Evolutionary conservation across 2,329 filamentous ascomycete species (phyloP), one percentile per base, ranked within the genome.

Genomic region (Arachnopeziza araneosa): DNA sequence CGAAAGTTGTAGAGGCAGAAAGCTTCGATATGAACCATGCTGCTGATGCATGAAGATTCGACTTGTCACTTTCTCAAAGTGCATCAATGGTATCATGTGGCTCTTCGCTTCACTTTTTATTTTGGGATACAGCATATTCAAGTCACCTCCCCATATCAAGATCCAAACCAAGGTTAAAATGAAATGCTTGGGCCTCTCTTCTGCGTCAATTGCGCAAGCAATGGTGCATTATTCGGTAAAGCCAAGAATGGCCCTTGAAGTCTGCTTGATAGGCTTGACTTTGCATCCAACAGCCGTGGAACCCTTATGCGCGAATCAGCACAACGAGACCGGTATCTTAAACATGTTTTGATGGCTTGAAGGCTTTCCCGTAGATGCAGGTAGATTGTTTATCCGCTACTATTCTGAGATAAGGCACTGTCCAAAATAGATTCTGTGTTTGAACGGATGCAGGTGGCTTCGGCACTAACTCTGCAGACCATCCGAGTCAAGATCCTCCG

Each of bases 51-150:
- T 14, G 36, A 14, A 44, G 17, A 44, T 26, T 55, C 36, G 62
- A 63, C 52, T 50, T 63, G 59, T 58, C 62, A 61, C 51, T 58
- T 61, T 53, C 36, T 58, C 22, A 10, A 44, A 24, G 19, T n/a
- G 32, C 53, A 52, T 44, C 32, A 22, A 48, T 24, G 24, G 49
- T 24, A 55, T 62, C 55, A 63, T 56, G 58, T 58, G 49, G 50
- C 48, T 48, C 50, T 21, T 24, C 21, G 19, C 54, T 54, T 44
- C 36, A 19, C 3, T 4, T 44, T 17, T 44, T 44, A 30, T 44
- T 44, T 44, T 14, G 36, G 17, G 36, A 44, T 44, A 14, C 36
- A 53, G 52, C 57, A 55, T 48, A 26, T 23, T 48, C 50, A 55
- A 56, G 36, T 62, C 56, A 57, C 50, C 50, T 54, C 54, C 53